Evolutionary conservation across 2,329 filamentous ascomycete genomes (phyloP).

Genomic region (Juglanconis juglandina): DNA sequence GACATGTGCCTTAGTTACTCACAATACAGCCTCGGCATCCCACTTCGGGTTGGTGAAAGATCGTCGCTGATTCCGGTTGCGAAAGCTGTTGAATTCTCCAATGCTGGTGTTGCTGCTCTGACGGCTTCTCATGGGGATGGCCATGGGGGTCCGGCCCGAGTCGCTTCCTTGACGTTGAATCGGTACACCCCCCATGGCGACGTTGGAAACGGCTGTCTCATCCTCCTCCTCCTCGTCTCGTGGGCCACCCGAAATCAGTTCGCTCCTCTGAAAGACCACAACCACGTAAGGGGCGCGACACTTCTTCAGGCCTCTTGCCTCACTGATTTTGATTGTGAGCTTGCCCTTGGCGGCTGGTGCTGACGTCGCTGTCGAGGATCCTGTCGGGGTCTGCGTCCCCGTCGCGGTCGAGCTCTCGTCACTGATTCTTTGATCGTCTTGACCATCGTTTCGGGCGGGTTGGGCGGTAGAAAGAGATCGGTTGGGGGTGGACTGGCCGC

Average conservation of each 20-base stretch:
- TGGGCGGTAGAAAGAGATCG: constrained; percentile 72
- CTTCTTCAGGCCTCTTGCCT: constrained; percentile 76
- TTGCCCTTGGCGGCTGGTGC: constrained; percentile 78
- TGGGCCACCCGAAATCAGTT: constrained; percentile 88
- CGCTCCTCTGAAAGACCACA: constrained; percentile 93
- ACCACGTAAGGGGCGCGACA: constrained; percentile 92
- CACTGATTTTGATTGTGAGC: constrained; percentile 81
- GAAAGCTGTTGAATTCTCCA: constrained; percentile 59
- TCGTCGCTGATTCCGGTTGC: constrained; percentile 54
- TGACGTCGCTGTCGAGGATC: constrained; percentile 49
- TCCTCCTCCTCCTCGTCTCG: constrained; percentile 62
- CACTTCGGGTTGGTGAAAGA: constrained; percentile 82
- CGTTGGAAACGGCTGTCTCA: constrained; percentile 31
- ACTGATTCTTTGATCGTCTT: constrained; percentile 35
- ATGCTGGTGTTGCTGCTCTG: constrained; percentile 94
- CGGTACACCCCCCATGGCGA: constrained; percentile 49
- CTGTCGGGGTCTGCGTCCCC: constrained; percentile 51
- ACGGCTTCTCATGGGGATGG: constrained; percentile 93
- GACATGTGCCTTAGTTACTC: constrained; percentile 38
- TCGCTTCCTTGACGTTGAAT: constrained; percentile 72
- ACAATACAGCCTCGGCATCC: constrained; percentile 96
- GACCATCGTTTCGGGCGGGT: constrained; percentile 47
- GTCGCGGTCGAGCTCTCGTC: constrained; percentile 42
- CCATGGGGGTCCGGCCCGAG: constrained; percentile 76
- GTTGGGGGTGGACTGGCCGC: constrained; percentile 85